Conservation (phyloP, 2,329 filamentous ascomycete genomes). For the Calonectria honghensis region DNA sequence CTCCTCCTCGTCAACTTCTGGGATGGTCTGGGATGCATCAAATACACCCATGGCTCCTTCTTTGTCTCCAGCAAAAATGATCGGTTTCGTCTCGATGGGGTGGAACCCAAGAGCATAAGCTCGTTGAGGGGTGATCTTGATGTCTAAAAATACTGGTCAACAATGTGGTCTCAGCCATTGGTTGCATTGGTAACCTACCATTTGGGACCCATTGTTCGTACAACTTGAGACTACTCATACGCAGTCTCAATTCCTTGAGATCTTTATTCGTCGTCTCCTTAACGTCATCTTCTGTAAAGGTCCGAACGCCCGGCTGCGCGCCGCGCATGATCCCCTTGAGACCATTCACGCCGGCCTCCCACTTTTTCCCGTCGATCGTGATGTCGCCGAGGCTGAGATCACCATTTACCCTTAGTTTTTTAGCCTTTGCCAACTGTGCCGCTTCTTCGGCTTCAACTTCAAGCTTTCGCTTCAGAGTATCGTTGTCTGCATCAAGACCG, state of each 20-base stretch:
- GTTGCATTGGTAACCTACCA: conserved; percentile 68
- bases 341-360: conserved; percentile 80
- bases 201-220: conserved; percentile 91
- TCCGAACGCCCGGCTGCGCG: conserved; percentile 87
- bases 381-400: conserved; percentile 85
- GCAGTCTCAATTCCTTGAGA: conserved; percentile 82
- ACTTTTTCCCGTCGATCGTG: conserved; percentile 86
- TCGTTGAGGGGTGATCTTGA: conserved; percentile 92
- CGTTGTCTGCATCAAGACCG: conserved; percentile 70
- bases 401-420: conserved; percentile 72
- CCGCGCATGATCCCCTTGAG: conserved; percentile 76
- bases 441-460: conserved; percentile 69
- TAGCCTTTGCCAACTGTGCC: conserved; percentile 69
- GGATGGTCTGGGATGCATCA: conserved; percentile 84
- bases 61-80: conserved; percentile 96
- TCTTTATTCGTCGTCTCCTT: conserved; percentile 86
- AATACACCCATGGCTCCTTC: conserved; percentile 93
- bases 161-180: not conserved
- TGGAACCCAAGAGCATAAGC: conserved; percentile 93
- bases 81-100: conserved; percentile 87
- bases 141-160: conserved; percentile 71
- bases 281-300: conserved; percentile 90
- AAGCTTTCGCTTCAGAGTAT: conserved; percentile 69
- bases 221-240: conserved; percentile 84
- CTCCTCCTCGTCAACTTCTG: conserved; percentile 78